phyloP scores from a whole-genome alignment of 768 basidiomycete genomes.

The Chalciporus sphaerocephalus region DNA sequence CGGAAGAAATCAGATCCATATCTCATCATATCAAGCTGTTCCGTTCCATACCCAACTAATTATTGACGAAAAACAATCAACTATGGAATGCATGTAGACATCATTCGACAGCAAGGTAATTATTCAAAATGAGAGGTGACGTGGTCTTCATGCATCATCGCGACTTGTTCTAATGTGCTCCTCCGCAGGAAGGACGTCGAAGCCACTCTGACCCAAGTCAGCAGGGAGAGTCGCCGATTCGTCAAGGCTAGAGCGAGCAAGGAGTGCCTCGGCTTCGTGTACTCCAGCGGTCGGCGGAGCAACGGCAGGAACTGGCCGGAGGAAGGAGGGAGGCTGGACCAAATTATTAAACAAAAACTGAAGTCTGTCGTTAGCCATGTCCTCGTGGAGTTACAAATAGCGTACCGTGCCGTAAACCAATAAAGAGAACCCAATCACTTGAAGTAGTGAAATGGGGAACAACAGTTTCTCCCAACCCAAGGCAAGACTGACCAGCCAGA shows the following conservation, averaged over 20 bases:
- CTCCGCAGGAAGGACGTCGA: constrained; percentile 68
- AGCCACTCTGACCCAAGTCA: constrained; percentile 79
- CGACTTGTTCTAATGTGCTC: constrained; percentile 24
- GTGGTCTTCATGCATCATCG: constrained; percentile 5
- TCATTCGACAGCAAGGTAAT: not conserved
- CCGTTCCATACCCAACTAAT: not conserved
- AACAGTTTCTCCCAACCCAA: constrained; percentile 88
- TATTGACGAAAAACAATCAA: not conserved
- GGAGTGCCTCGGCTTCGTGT: constrained; percentile 55
- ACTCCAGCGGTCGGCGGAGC: constrained; percentile 37
- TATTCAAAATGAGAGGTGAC: not conserved
- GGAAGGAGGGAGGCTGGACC: constrained; percentile 56
- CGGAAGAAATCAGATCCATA: not conserved
- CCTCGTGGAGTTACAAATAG: constrained; percentile 11
- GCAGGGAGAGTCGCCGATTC: constrained; percentile 82
- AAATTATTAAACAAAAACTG: constrained; percentile 91
- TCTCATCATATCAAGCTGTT: not conserved
- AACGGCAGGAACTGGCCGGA: constrained; percentile 41
- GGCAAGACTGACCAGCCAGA: constrained; percentile 88
- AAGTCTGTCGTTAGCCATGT: constrained; percentile 6
- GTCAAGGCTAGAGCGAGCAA: constrained; percentile 47
- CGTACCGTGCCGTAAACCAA: constrained; percentile 89
- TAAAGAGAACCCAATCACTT: constrained; percentile 79
- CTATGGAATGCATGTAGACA: not conserved
- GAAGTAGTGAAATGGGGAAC: constrained; percentile 77